Evolutionary conservation across 2,329 filamentous ascomycete genomes (phyloP).

Genomic region (Colletotrichum navitas): DNA sequence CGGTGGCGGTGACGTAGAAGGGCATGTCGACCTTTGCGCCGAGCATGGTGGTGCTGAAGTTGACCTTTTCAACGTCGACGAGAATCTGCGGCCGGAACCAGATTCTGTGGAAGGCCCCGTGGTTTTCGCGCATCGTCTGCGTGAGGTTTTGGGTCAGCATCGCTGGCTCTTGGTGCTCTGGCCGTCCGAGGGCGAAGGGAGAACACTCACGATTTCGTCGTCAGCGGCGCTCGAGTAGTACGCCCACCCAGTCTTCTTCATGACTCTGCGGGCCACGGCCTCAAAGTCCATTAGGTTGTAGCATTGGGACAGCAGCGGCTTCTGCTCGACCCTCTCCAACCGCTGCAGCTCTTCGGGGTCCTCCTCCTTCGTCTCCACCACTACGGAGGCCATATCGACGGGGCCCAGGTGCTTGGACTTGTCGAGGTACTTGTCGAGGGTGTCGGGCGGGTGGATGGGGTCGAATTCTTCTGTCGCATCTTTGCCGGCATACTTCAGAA

Average conservation of each 20-base stretch:
- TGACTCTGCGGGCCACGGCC: constrained; percentile 86
- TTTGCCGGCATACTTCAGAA: constrained; percentile 94
- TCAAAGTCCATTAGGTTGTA: constrained; percentile 98
- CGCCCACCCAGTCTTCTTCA: constrained; percentile 98
- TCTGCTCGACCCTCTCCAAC: constrained; percentile 78
- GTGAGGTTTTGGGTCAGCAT: constrained; percentile 43
- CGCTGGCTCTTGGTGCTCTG: neutral
- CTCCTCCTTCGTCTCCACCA: constrained; percentile 77
- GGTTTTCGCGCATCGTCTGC: constrained; percentile 94
- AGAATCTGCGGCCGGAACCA: constrained; percentile 94
- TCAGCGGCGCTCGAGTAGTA: constrained; percentile 97
- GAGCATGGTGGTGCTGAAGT: constrained; percentile 93
- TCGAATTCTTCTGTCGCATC: constrained; percentile 94
- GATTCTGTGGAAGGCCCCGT: constrained; percentile 95
- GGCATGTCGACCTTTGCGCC: constrained; percentile 86
- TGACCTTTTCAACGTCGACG: constrained; percentile 88
- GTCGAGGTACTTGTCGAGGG: constrained; percentile 86
- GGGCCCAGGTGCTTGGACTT: constrained; percentile 88
- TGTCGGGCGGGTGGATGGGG: constrained; percentile 89
- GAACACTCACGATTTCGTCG: constrained; percentile 80
- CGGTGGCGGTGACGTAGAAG: constrained; percentile 97
- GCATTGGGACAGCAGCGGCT: constrained; percentile 87
- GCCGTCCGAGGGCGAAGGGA: neutral
- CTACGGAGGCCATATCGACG: constrained; percentile 87
- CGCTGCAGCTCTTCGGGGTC: constrained; percentile 70